These are phyloP conservation scores for Mucor piriformis DNA, from an alignment of 371 early-diverging fungal genomes.

Conservation along the genomic window DNA sequence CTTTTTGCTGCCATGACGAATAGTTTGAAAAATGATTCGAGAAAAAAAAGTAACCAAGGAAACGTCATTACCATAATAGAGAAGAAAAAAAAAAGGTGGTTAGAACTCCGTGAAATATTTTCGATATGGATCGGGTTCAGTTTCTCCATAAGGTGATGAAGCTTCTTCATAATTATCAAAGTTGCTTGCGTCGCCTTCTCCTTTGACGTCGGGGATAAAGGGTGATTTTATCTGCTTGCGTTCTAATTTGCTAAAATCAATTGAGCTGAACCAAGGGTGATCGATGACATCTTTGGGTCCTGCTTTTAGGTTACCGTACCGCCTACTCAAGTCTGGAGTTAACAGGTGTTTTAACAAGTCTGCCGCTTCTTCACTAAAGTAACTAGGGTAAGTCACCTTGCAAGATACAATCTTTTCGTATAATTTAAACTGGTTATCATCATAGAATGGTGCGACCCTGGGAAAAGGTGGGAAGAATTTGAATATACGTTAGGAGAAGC, in stretches of 20 bases:
- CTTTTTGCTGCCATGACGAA: background rate
- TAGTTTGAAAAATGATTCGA: background rate
- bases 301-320: constrained; percentile 87
- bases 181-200: constrained; percentile 88
- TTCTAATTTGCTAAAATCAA: constrained; percentile 85
- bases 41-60: background rate
- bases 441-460: constrained; percentile 84
- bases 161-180: constrained; percentile 91
- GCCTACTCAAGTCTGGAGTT: constrained; percentile 81
- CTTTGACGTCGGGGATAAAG: constrained; percentile 77
- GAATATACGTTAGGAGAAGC: constrained; percentile 7
- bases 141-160: constrained; percentile 50
- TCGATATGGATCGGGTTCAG: constrained; percentile 31
- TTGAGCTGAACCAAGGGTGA: constrained; percentile 93
- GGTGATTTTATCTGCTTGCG: constrained; percentile 82
- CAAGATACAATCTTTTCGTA: constrained; percentile 84
- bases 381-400: constrained; percentile 63
- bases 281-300: constrained; percentile 86
- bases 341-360: constrained; percentile 88
- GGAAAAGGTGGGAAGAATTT: constrained; percentile 15
- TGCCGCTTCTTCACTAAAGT: constrained; percentile 80
- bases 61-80: background rate
- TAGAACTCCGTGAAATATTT: constrained; percentile 34
- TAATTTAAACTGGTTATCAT: constrained; percentile 88
- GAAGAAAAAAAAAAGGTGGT: background rate